Conservation (phyloP, 768 basidiomycete species). For the Lentinula boryana region DNA sequence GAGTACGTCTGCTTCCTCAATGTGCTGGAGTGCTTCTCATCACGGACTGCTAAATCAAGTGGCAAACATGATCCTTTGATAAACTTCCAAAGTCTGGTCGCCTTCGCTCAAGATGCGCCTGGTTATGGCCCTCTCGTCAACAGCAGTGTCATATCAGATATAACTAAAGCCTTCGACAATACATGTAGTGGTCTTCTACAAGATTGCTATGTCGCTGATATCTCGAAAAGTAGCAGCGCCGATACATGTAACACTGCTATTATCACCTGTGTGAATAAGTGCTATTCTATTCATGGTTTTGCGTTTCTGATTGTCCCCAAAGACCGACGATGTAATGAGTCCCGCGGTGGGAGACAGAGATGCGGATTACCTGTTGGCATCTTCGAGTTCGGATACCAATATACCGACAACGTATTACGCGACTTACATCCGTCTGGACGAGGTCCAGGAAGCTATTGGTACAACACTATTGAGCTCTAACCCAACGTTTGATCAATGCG, state of each 20-base stretch:
- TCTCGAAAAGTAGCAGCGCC: slow-evolving; percentile 23
- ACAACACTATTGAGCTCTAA: slow-evolving; percentile 18
- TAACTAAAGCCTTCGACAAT: slow-evolving; percentile 27
- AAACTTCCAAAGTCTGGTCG: slow-evolving; percentile 34
- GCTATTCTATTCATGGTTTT: background rate
- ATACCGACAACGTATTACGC: slow-evolving; percentile 36
- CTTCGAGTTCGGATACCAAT: slow-evolving; percentile 15
- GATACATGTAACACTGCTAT: slow-evolving; percentile 29
- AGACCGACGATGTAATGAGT: slow-evolving; percentile 24
- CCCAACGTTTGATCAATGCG: slow-evolving; percentile 27
- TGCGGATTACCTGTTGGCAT: slow-evolving; percentile 26
- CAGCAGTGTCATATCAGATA: slow-evolving; percentile 22
- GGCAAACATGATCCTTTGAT: slow-evolving; percentile 42
- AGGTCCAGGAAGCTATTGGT: slow-evolving; percentile 30
- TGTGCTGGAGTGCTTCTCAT: background rate
- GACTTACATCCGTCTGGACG: slow-evolving; percentile 21
- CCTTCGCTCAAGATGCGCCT: slow-evolving; percentile 35
- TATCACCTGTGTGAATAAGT: slow-evolving; percentile 32
- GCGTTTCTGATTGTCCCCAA: background rate
- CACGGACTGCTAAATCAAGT: slow-evolving; percentile 16
- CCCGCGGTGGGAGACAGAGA: slow-evolving; percentile 31
- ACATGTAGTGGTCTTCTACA: slow-evolving; percentile 33
- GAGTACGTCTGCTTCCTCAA: slow-evolving; percentile 17
- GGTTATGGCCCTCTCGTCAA: slow-evolving; percentile 40
- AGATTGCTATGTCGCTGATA: slow-evolving; percentile 30